These are phyloP conservation scores for Suillus occidentalis DNA, from an alignment of 768 basidiomycete genomes.

Conservation along the genomic window DNA sequence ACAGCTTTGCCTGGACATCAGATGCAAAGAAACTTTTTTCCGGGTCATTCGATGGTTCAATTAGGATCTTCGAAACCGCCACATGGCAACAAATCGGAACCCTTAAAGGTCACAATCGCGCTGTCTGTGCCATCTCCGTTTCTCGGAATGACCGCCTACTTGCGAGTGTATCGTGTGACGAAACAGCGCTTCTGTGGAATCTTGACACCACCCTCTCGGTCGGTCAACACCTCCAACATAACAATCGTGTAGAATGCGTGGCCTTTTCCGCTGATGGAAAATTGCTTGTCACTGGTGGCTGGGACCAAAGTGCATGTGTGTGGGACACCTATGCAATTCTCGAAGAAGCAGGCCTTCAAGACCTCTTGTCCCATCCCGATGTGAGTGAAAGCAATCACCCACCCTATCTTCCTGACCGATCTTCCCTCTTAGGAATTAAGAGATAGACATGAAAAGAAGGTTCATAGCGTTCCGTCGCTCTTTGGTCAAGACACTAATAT, in stretches of 20 bases:
- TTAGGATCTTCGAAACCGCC: neutral
- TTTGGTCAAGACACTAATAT: neutral
- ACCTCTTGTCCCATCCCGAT: neutral
- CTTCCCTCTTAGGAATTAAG: neutral
- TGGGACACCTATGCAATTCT: neutral
- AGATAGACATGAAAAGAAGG: neutral
- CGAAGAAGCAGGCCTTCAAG: neutral
- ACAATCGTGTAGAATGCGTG: neutral
- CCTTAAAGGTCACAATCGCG: neutral
- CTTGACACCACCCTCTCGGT: neutral
- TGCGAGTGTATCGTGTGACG: neutral
- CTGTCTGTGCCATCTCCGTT: neutral
- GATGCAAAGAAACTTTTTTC: conserved; percentile 1
- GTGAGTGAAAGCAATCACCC: neutral
- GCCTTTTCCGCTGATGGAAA: neutral
- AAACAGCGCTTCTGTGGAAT: neutral
- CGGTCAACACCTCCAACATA: neutral
- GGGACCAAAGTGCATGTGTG: neutral
- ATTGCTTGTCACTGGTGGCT: neutral
- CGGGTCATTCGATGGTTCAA: neutral
- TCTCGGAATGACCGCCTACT: neutral
- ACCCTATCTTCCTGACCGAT: neutral
- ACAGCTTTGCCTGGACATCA: neutral
- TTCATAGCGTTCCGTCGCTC: neutral
- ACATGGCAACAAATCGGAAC: neutral